Evolutionary conservation across 106 monocot species (phyloP).

Genomic region (Apostasia shenzhenica): DNA sequence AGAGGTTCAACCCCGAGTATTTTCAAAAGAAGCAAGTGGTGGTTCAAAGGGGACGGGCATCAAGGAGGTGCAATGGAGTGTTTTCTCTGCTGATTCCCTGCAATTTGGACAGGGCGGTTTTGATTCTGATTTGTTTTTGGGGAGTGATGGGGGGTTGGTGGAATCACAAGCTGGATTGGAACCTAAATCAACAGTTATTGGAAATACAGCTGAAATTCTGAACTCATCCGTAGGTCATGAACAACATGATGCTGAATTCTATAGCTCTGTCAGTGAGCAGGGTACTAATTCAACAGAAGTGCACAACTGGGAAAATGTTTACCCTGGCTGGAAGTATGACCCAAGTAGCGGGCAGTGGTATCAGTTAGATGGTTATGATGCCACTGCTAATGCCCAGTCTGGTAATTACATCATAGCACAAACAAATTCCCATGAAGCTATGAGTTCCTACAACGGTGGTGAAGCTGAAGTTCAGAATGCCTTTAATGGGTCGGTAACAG

Average conservation of each 20-base stretch:
- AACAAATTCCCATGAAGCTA: background rate
- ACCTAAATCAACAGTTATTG: conserved; percentile 1
- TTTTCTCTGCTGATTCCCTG: conserved; percentile 26
- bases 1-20: conserved; percentile 1
- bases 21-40: conserved; percentile 11
- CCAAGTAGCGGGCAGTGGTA: conserved; percentile 45
- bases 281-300: conserved; percentile 27
- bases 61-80: conserved; percentile 88
- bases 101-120: conserved; percentile 24
- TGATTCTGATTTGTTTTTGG: conserved; percentile 50
- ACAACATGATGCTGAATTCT: conserved; percentile 9
- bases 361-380: conserved; percentile 41
- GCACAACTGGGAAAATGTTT: conserved; percentile 74
- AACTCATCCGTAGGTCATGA: conserved; percentile 6
- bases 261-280: conserved; percentile 12
- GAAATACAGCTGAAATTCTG: conserved; percentile 16
- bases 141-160: conserved; percentile 12
- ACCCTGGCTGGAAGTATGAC: conserved; percentile 95
- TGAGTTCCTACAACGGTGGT: background rate
- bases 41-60: conserved; percentile 41
- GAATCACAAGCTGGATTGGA: background rate
- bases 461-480: background rate
- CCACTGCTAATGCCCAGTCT: conserved; percentile 8
- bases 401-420: conserved; percentile 15
- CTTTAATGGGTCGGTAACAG: conserved; percentile 11